These are phyloP conservation scores for Ogataea pini DNA, from an alignment of 805 yeast species.

Conservation along the genomic window DNA sequence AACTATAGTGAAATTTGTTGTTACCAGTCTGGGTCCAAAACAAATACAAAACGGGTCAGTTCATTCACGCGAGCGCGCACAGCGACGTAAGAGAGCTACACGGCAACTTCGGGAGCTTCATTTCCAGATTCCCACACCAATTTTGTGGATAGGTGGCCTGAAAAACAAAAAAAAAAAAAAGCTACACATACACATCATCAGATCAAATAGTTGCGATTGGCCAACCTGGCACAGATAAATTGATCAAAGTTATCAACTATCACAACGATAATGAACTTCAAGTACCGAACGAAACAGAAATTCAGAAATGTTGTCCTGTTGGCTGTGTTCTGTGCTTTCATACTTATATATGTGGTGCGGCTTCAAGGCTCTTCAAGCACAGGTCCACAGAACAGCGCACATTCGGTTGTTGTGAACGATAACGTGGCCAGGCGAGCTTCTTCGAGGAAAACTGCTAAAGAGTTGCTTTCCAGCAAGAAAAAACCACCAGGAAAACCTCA, in stretches of 20 bases:
- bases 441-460: slow-evolving; percentile 21
- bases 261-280: slow-evolving; percentile 3
- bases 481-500: slow-evolving; percentile 6
- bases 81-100: not conserved
- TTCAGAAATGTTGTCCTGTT: slow-evolving; percentile 7
- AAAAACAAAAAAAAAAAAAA: too few relatives aligned
- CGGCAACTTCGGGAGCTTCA: not conserved
- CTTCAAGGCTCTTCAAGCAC: slow-evolving; percentile 1
- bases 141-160: slow-evolving; percentile 4
- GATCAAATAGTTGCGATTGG: not conserved
- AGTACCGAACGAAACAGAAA: slow-evolving; percentile 16
- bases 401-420: slow-evolving; percentile 11
- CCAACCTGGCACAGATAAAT: not conserved
- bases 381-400: not conserved
- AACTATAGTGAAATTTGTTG: not conserved
- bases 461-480: slow-evolving; percentile 14
- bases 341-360: slow-evolving; percentile 11
- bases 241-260: too few relatives aligned
- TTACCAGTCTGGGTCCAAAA: not conserved
- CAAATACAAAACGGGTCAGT: not conserved
- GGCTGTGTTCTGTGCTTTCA: slow-evolving; percentile 9
- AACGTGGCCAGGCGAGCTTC: slow-evolving; percentile 4
- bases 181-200: not conserved
- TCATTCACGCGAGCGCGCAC: not conserved
- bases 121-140: not conserved